Evolutionary conservation across 257 asterid species (phyloP).

Genomic region (Nicotiana tomentosiformis): DNA sequence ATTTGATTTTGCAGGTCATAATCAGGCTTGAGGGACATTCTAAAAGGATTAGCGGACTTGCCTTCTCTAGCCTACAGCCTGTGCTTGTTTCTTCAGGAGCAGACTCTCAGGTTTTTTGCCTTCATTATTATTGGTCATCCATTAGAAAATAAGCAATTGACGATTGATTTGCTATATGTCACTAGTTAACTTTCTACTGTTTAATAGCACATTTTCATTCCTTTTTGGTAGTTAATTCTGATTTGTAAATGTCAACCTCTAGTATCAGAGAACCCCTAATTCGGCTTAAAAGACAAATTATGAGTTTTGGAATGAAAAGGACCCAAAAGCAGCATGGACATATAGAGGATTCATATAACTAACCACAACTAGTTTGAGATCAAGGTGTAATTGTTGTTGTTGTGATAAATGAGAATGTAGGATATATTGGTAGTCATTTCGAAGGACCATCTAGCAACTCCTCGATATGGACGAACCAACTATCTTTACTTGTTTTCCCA

Average conservation of each 20-base stretch:
- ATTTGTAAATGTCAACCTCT: not conserved
- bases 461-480: not conserved
- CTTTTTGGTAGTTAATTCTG: not conserved
- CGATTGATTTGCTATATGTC: not conserved
- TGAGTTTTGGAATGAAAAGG: not conserved
- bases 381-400: not conserved
- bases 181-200: not conserved
- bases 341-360: not conserved
- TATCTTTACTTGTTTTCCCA: not conserved
- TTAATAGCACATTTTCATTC: not conserved
- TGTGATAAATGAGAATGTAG: not conserved
- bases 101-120: constrained; percentile 50
- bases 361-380: constrained; percentile 3
- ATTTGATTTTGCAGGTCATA: constrained; percentile 33
- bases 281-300: not conserved
- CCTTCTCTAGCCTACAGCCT: constrained; percentile 42
- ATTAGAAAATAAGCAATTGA: not conserved
- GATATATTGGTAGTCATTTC: not conserved
- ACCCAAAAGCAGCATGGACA: not conserved
- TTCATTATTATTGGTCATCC: not conserved
- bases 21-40: constrained; percentile 58
- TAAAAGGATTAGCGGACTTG: constrained; percentile 48
- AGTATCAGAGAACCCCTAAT: not conserved
- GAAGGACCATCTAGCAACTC: not conserved
- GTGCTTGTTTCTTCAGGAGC: constrained; percentile 55